phyloP scores from a whole-genome alignment of 805 yeast genomes.

The Wickerhamiella occidentalis region DNA sequence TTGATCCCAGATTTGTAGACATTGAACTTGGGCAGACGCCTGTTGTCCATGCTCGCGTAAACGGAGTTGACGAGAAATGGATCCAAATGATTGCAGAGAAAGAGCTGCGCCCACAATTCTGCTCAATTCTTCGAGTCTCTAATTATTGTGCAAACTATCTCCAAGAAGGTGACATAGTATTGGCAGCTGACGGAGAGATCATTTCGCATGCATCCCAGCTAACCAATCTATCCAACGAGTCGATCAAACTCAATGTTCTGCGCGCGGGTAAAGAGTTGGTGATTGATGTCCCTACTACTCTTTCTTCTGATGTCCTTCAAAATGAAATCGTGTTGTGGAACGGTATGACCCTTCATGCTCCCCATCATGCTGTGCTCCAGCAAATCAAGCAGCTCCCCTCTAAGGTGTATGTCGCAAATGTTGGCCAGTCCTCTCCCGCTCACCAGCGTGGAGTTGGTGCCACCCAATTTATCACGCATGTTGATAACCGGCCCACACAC shows the following conservation, averaged over 20 bases:
- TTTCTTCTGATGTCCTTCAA: conserved; percentile 46
- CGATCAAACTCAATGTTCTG: conserved; percentile 49
- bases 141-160: conserved; percentile 28
- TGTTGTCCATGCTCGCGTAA: conserved; percentile 61
- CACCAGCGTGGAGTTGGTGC: conserved; percentile 65
- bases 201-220: conserved; percentile 60
- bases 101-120: conserved; percentile 55
- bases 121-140: conserved; percentile 58
- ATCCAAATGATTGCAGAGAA: conserved; percentile 53
- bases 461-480: conserved; percentile 80
- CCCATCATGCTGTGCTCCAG: conserved; percentile 90
- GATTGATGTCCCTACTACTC: conserved; percentile 51
- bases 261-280: conserved; percentile 57
- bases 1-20: conserved; percentile 51
- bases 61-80: conserved; percentile 85
- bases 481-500: conserved; percentile 62
- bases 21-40: conserved; percentile 63
- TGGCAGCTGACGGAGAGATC: conserved; percentile 53
- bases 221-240: conserved; percentile 34
- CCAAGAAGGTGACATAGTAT: conserved; percentile 59
- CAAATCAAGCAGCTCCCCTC: conserved; percentile 66
- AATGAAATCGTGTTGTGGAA: conserved; percentile 66
- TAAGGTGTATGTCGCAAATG: conserved; percentile 66
- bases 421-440: conserved; percentile 77
- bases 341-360: conserved; percentile 71